Evolutionary conservation across 75 land plant genomes (phyloP), one percentile per base, ranked within the genome.

Genomic region (Isoetes taiwanensis): DNA sequence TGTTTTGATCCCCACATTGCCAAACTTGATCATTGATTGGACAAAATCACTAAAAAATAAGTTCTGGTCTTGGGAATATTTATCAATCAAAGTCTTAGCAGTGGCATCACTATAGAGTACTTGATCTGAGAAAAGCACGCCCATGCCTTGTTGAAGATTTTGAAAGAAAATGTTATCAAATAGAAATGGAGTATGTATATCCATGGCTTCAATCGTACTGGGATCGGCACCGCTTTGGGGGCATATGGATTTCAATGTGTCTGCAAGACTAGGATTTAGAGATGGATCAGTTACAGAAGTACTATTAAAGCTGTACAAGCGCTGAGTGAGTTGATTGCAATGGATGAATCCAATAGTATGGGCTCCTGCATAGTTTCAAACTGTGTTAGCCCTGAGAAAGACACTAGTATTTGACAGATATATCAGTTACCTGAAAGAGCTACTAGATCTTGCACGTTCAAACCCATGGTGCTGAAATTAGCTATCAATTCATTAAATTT

Each of bases 371-470:
- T 11, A 52, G 35, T 14, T 14, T 14, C 14, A 37, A 9, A 9
- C 14, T 37, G 39, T 9, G 14, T 9, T 9, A 37, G 39, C 6
- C 54, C 84, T 80, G 77, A 71, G 24, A 57, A 40, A 55, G 5
- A 32, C 48, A 35, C 14, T 32, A 6, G 23, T 33, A 58, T 10
- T 54, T 4, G 28, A 54, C 2, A 52, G 25, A 11, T 52, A 20
- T 4, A 20, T 16, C 27, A 12, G 6, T 50, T 38, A 84, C 90
- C 90, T 39, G 81, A 85, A 35, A 89, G 91, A 31, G 83, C 91
- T 12, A 89, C 57, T 83, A 89, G 69, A 63, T 89, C 91, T 6
- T 52, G 25, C 34, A 66, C 74, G 30, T 57, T 46, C 34, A 89
- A 69, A 0, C 86, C 83, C 37, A 71, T 52, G 9, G 61, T 27